A percentile compares a stretch with the other conserved stretches of the same genome.
These are phyloP conservation scores for Phaeosphaeria sp. DNA, from an alignment of 2,329 filamentous ascomycete species.

Conservation along the genomic window DNA sequence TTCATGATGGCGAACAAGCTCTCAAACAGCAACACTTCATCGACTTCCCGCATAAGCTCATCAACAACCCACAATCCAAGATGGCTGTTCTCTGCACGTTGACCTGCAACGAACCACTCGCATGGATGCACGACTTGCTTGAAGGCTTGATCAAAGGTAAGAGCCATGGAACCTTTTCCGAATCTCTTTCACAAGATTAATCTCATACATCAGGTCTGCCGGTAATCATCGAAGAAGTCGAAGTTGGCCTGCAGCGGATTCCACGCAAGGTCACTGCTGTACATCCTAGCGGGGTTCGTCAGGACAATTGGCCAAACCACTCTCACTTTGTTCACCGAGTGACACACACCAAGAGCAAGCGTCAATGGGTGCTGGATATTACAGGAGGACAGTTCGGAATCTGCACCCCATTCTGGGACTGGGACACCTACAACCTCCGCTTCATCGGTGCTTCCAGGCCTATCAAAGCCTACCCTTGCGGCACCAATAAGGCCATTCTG, in stretches of 20 bases:
- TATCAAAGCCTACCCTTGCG: background rate
- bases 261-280: background rate
- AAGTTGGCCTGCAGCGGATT: background rate
- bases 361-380: background rate
- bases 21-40: conserved; percentile 1
- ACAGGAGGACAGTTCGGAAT: background rate
- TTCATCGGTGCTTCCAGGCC: background rate
- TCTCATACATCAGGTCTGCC: background rate
- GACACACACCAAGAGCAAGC: background rate
- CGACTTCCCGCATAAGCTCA: conserved; percentile 2
- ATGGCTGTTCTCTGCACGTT: background rate
- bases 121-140: background rate
- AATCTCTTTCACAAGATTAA: too few species aligned
- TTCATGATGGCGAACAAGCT: background rate
- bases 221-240: background rate
- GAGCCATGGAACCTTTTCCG: too few species aligned
- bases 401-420: background rate
- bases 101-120: conserved; percentile 4
- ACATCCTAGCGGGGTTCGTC: background rate
- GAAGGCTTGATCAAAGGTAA: background rate
- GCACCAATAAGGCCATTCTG: background rate
- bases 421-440: background rate
- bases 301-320: background rate
- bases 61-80: background rate
- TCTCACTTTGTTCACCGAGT: background rate